Base-by-base conservation (phyloP, 1,284 basidiomycete species). In the Rhodotorula sp. region DNA sequence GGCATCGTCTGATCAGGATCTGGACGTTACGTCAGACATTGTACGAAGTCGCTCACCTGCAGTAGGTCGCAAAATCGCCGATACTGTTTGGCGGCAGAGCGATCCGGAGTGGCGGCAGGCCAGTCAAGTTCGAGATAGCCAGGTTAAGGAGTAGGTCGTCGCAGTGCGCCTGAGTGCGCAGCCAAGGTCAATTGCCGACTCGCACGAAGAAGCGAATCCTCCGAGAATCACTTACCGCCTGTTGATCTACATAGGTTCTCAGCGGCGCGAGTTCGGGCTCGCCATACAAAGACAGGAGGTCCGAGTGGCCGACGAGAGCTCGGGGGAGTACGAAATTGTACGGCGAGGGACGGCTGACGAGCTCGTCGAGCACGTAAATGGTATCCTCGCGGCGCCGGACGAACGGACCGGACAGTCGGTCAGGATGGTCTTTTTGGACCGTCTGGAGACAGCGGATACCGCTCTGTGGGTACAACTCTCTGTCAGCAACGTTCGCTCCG, bases 61-160 rank as follows among this genome's bases (percentile, higher is more conserved):
- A 67, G 51, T 46, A 34, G 20, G 58, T 56, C 3, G 65, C 58
- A 39, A 46, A 67, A 52, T 67, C 65, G 39, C 46, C 20, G n/a
- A 67, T 26, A 23, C 58, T 60, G 26, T 18, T 34, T 3, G 58
- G 65, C n/a, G 65, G 65, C 8, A 67, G 59, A 3, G 51, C 58
- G 49, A 67, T 51, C 2, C 65, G 57, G 5, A 67, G 59, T 3
- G 65, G 65, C 5, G 65, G 31, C 2, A 43, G 34, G 5, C 58
- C 29, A 26, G 58, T 62, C 15, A 8, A 3, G 16, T 67, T 31
- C 7, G 48, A 48, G 15, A 58, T 59, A 39, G 43, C 51, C 3
- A 58, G 34, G 39, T 67, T 67, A 15, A 67, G 49, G 7, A 67
- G 59, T 16, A 67, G 10, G 29, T 67, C 65, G 59, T 67, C 65